These are phyloP conservation scores for Sarocladium kiliense DNA, from an alignment of 2,329 filamentous ascomycete genomes.

Conservation along the genomic window DNA sequence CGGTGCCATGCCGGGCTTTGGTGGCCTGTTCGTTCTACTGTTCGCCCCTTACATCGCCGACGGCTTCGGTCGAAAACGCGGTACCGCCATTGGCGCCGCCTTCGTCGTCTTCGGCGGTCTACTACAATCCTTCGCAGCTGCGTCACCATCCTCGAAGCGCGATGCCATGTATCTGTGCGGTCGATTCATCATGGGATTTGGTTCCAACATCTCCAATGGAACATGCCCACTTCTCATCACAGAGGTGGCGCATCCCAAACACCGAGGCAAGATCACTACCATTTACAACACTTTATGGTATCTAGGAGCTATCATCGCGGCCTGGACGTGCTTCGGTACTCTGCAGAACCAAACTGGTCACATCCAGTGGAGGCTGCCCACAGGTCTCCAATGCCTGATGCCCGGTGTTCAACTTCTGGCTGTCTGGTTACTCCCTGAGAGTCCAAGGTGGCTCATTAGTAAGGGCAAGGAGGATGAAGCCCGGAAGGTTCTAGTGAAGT, in stretches of 20 bases:
- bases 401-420: slow-evolving; percentile 3
- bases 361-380: neutral
- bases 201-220: slow-evolving; percentile 9
- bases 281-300: slow-evolving; percentile 12
- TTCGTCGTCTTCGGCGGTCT: neutral
- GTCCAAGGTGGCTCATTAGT: slow-evolving; percentile 37
- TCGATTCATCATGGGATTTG: slow-evolving; percentile 1
- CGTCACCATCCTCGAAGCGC: neutral
- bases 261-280: slow-evolving; percentile 10
- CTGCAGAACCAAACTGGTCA: neutral
- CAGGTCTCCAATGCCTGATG: slow-evolving; percentile 5
- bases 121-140: neutral
- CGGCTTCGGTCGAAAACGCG: neutral
- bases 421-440: slow-evolving; percentile 30
- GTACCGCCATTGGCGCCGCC: neutral
- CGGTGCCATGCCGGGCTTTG: slow-evolving; percentile 1
- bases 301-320: slow-evolving; percentile 15
- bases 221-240: slow-evolving; percentile 13
- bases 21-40: neutral
- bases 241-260: slow-evolving; percentile 11
- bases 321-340: slow-evolving; percentile 15
- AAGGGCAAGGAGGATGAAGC: slow-evolving; percentile 10
- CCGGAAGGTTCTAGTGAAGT: slow-evolving; percentile 10
- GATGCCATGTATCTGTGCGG: slow-evolving; percentile 1
- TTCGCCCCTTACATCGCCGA: slow-evolving; percentile 2